A percentile compares a stretch with the other conserved stretches of the same genome.
phyloP scores from a whole-genome alignment of 495 filamentous ascomycete genomes.

The Neurospora sp. region DNA sequence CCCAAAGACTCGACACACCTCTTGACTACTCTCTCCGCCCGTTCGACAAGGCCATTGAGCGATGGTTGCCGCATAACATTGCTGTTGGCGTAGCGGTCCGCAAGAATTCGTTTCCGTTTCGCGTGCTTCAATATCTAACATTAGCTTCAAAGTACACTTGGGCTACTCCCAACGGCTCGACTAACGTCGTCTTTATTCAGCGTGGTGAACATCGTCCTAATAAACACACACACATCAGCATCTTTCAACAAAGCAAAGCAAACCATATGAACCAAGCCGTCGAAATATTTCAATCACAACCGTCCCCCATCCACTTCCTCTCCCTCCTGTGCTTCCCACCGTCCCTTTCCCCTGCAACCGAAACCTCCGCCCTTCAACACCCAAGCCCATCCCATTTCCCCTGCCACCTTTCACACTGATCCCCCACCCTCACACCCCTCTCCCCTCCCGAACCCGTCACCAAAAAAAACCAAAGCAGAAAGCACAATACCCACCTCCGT shows the following conservation, averaged over 20 bases:
- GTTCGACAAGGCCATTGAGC: constrained; percentile 42
- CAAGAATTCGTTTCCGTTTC: constrained; percentile 48
- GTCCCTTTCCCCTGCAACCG: no score
- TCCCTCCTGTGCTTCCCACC: not conserved
- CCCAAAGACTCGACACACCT: constrained; percentile 34
- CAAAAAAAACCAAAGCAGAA: not conserved
- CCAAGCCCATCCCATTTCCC: no score
- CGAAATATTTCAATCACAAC: not conserved
- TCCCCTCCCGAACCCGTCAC: not conserved
- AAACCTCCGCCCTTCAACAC: no score
- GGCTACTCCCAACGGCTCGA: not conserved
- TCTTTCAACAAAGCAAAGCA: not conserved
- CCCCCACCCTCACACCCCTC: not conserved
- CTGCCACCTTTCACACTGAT: no score
- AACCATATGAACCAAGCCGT: not conserved
- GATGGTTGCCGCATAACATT: constrained; percentile 47
- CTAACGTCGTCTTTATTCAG: constrained; percentile 43
- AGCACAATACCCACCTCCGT: constrained; percentile 29
- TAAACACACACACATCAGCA: not conserved
- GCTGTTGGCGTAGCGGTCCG: constrained; percentile 56
- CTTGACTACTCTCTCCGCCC: constrained; percentile 41
- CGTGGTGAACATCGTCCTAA: constrained; percentile 52
- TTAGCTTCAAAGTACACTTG: not conserved
- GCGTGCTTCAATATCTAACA: constrained; percentile 33
- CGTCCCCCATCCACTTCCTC: not conserved